Conservation (phyloP, 306 rosid species). For the Malus asiatica region DNA sequence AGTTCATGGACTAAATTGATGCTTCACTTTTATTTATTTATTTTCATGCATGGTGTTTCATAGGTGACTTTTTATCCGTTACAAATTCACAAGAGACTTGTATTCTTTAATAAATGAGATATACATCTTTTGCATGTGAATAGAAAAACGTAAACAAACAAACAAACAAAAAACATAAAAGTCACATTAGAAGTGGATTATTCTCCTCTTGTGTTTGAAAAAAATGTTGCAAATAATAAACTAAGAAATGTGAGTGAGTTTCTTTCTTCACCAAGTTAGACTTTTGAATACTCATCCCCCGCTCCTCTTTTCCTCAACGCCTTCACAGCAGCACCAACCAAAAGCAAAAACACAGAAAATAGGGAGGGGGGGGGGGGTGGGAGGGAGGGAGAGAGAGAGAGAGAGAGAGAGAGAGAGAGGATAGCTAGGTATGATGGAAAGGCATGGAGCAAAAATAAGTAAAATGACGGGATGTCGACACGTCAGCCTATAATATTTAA, state of each 20-base stretch:
- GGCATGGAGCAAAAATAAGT: too few species aligned
- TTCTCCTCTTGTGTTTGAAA: conserved; percentile 1
- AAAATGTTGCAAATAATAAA: neutral
- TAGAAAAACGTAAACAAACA: too few species aligned
- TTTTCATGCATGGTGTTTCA: neutral
- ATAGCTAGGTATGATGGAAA: neutral
- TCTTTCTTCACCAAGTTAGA: neutral
- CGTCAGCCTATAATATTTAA: neutral
- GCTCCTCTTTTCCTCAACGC: neutral
- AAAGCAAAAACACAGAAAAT: neutral
- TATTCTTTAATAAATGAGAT: neutral
- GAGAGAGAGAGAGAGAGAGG: neutral
- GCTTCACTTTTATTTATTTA: neutral
- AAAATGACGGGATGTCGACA: too few species aligned
- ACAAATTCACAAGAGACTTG: too few species aligned
- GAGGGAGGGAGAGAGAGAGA: neutral
- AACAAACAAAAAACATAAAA: neutral
- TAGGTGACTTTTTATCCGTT: neutral
- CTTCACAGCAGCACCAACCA: neutral
- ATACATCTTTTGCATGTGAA: too few species aligned
- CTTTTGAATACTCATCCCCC: neutral
- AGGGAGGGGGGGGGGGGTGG: too few species aligned
- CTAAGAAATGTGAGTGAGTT: neutral
- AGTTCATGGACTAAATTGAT: too few species aligned
- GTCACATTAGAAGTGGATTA: neutral